phyloP scores from a whole-genome alignment of 2,329 filamentous ascomycete species.

The Phyllosticta ampelicida region DNA sequence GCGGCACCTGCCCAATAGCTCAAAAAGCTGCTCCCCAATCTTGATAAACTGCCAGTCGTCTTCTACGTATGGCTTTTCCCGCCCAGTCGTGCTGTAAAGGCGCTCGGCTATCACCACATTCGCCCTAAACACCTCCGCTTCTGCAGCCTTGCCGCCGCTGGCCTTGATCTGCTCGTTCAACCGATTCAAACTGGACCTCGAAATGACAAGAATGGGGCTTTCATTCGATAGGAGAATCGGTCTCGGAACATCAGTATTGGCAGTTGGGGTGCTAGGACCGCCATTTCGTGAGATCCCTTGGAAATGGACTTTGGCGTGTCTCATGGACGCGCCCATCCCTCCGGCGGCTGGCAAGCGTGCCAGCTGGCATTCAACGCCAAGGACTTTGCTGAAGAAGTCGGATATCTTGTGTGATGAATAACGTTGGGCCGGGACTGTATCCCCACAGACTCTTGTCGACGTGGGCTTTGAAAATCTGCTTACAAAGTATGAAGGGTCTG shows the following conservation, averaged over 20 bases:
- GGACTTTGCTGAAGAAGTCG: slow-evolving; percentile 62
- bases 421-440: slow-evolving; percentile 57
- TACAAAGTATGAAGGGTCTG: slow-evolving; percentile 50
- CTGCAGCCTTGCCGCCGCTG: slow-evolving; percentile 52
- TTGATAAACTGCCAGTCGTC: slow-evolving; percentile 62
- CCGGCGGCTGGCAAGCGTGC: slow-evolving; percentile 67
- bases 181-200: slow-evolving; percentile 64
- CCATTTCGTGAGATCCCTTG: slow-evolving; percentile 34
- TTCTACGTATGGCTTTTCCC: slow-evolving; percentile 59
- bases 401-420: slow-evolving; percentile 59
- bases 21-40: slow-evolving; percentile 55
- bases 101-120: slow-evolving; percentile 65
- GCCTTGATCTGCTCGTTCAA: slow-evolving; percentile 63
- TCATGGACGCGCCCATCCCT: slow-evolving; percentile 41
- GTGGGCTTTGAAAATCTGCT: slow-evolving; percentile 23
- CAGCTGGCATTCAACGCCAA: slow-evolving; percentile 72
- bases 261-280: slow-evolving; percentile 29
- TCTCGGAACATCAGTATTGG: slow-evolving; percentile 41
- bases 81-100: slow-evolving; percentile 30
- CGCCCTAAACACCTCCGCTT: slow-evolving; percentile 70
- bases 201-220: slow-evolving; percentile 81
- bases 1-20: slow-evolving; percentile 72
- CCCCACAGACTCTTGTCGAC: slow-evolving; percentile 67
- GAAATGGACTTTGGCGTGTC: slow-evolving; percentile 63
- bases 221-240: slow-evolving; percentile 83